These are phyloP conservation scores for Ophiognomonia clavigignenti-juglandacearum DNA, from an alignment of 2,329 filamentous ascomycete species.

Conservation along the genomic window DNA sequence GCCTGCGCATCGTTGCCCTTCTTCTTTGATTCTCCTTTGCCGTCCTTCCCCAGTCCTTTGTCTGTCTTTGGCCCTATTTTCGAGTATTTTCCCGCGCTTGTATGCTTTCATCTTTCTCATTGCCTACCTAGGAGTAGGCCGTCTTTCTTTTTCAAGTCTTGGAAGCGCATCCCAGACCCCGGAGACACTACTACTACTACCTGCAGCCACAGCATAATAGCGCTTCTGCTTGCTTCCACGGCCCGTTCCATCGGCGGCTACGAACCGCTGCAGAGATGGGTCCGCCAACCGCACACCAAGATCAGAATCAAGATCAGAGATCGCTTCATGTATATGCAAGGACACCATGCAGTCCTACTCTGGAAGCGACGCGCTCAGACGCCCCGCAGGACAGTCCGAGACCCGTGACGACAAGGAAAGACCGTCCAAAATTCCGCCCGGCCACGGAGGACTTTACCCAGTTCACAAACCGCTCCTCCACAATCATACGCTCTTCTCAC, in stretches of 20 bases:
- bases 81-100: not conserved
- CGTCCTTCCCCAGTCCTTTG: not conserved
- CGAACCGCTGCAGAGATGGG: conserved; percentile 13
- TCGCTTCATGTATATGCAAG: conserved; percentile 9
- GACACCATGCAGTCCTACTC: conserved; percentile 3
- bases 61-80: not conserved
- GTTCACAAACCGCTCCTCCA: conserved; percentile 11
- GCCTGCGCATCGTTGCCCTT: not conserved
- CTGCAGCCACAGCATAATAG: not conserved
- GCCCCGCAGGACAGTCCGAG: not conserved
- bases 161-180: conserved; percentile 2
- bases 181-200: not conserved
- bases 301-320: not conserved
- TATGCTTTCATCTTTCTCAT: not conserved
- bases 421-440: conserved; percentile 5
- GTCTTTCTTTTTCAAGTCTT: not conserved
- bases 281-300: not conserved
- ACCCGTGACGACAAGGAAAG: not conserved
- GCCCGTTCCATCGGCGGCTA: conserved; percentile 14
- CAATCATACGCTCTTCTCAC: conserved; percentile 10
- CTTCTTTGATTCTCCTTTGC: conserved; percentile 2
- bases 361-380: conserved; percentile 1
- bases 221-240: not conserved
- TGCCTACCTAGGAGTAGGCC: not conserved
- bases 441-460: conserved; percentile 9